Evolutionary conservation across 495 filamentous ascomycete genomes (phyloP).

Genomic region (Aspergillus avenaceus): DNA sequence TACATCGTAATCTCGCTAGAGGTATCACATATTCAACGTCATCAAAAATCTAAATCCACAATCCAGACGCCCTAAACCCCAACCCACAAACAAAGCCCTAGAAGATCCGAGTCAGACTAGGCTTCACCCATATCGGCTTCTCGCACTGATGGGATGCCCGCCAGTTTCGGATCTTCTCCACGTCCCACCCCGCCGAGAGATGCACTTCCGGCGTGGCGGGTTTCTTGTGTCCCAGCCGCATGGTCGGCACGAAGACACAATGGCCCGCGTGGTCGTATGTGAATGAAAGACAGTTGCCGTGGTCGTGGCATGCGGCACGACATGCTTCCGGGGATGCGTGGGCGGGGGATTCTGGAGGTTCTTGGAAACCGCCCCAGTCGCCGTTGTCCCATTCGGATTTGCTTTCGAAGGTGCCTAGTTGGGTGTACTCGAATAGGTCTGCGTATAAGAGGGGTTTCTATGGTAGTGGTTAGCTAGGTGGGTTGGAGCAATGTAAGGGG

Average conservation of each 20-base stretch:
- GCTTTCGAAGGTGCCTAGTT: conserved; percentile 12
- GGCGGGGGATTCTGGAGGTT: conserved; percentile 19
- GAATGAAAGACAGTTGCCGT: conserved; percentile 24
- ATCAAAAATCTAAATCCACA: background rate
- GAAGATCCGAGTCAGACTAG: conserved; percentile 28
- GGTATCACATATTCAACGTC: background rate
- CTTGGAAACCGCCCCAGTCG: conserved; percentile 24
- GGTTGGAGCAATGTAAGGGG: background rate
- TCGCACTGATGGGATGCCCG: conserved; percentile 13
- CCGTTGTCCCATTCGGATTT: conserved; percentile 34
- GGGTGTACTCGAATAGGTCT: conserved; percentile 26
- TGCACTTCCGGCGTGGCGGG: conserved; percentile 3
- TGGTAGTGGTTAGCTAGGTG: background rate
- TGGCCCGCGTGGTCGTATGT: conserved; percentile 20
- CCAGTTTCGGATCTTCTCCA: conserved; percentile 25
- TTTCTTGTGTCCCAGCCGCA: conserved; percentile 21
- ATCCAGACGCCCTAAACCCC: background rate
- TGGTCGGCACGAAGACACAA: conserved; percentile 24
- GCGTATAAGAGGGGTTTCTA: conserved; percentile 25
- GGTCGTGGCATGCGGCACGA: conserved; percentile 22
- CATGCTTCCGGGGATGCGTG: conserved; percentile 24
- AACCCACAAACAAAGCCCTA: conserved; percentile 10
- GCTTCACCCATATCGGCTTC: conserved; percentile 26
- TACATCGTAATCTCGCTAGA: background rate
- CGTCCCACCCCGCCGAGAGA: conserved; percentile 30